Evolutionary conservation across 106 monocot genomes (phyloP), one percentile per base, ranked within the genome.

Genomic region (Cymbidium sinense): DNA sequence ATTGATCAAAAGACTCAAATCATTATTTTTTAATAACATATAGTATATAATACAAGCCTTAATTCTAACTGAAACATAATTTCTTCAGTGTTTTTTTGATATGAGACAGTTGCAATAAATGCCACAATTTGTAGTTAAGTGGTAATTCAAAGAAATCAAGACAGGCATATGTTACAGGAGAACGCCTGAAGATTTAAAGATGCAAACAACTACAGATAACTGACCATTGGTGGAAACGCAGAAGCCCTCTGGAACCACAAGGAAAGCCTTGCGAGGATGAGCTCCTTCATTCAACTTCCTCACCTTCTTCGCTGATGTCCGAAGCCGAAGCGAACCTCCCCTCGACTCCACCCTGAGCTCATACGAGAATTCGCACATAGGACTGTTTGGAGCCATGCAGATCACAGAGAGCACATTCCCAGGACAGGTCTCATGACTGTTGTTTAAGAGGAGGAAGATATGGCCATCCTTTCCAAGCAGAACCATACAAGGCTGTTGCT

Each of bases 361-460:
- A 55, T 88, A 95, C 28, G 52, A 34, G 20, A 85, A 79, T 7
- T 75, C 50, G 27, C 61, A 77, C 31, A 74, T 62, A 25, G 19
- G 0, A 75, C 52, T 36, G 7, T 28, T 30, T 1, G 71, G 67
- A 27, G 58, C 4, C 21, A 92, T 75, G 64, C 81, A 84, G 50
- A 55, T 64, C 33, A 95, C 21, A 11, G 82, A 86, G 30, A 95
- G 52, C 6, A 77, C 82, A 79, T 80, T 77, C 8, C 41, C 11
- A 20, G 23, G 34, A 0, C 4, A 50, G 10, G 29, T 31, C 10
- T 41, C 41, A 3, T 79, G 71, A 47, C 12, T 13, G 70, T 87
- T 13, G 70, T 87, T 93, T 8, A 83, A 54, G 34, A 95, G 79
- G 75, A 95, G 77, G 23, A 90, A 93, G 10, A 93, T 70, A 13